Conservation (phyloP, 192 early-diverging fungal species). For the Coemansia sp. region DNA sequence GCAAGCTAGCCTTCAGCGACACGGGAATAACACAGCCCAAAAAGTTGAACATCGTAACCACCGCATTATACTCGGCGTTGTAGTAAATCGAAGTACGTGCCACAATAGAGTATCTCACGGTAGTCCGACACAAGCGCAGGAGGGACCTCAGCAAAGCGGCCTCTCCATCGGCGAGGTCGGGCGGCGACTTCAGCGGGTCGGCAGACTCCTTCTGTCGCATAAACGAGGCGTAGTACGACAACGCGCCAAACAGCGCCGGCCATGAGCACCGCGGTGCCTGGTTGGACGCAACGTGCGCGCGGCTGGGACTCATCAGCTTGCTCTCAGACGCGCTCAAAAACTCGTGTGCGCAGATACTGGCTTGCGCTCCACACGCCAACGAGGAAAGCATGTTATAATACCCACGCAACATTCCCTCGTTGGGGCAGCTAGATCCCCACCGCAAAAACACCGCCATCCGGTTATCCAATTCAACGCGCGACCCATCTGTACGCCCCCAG, state of each 20-base stretch:
- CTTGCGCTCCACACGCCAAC: conserved; percentile 74
- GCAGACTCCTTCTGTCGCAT: conserved; percentile 49
- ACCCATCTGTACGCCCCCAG: conserved; percentile 56
- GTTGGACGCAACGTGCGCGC: conserved; percentile 38
- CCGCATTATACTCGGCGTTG: conserved; percentile 65
- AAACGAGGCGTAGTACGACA: conserved; percentile 66
- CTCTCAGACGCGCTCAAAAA: conserved; percentile 54
- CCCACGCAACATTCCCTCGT: conserved; percentile 65
- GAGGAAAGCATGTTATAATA: conserved; percentile 84
- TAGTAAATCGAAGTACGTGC: conserved; percentile 72
- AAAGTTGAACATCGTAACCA: conserved; percentile 76
- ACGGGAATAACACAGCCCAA: conserved; percentile 77
- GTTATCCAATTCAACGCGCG: conserved; percentile 49
- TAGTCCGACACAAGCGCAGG: conserved; percentile 72
- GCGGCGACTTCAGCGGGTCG: conserved; percentile 25
- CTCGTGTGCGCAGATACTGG: conserved; percentile 61
- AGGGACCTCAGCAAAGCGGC: conserved; percentile 71
- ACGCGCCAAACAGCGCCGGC: conserved; percentile 74
- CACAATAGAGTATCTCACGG: conserved; percentile 73
- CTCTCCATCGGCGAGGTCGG: conserved; percentile 74
- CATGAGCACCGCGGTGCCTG: conserved; percentile 69
- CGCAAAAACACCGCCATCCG: conserved; percentile 64
- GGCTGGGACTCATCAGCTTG: conserved; percentile 38
- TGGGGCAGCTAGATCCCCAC: conserved; percentile 61
- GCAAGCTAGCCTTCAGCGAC: conserved; percentile 78